These are phyloP conservation scores for Deinandra increscens DNA, from an alignment of 129 eudicot species.

Conservation along the genomic window DNA sequence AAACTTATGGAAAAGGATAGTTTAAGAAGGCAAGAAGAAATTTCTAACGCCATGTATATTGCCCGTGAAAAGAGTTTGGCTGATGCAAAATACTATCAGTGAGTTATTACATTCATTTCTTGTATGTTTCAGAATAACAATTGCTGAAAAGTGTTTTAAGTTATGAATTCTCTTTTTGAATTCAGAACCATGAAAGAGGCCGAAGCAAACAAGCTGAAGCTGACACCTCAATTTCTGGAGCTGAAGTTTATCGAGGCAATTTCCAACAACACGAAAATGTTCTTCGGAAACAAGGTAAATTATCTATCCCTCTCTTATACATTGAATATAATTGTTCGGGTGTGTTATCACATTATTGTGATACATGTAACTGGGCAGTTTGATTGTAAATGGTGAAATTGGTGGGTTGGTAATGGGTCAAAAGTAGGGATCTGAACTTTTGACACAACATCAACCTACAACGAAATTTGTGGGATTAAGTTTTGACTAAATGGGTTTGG, in stretches of 20 bases:
- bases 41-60: conserved; percentile 72
- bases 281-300: conserved; percentile 76
- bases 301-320: conserved; percentile 4
- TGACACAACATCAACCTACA: too few species aligned
- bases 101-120: neutral
- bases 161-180: neutral
- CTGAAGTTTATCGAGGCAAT: conserved; percentile 78
- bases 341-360: neutral
- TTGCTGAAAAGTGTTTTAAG: conserved; percentile 12
- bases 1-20: conserved; percentile 85
- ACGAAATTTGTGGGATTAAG: too few species aligned
- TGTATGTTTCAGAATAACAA: neutral
- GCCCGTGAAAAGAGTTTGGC: conserved; percentile 94
- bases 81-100: conserved; percentile 85
- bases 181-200: conserved; percentile 85
- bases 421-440: neutral
- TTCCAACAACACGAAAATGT: conserved; percentile 73
- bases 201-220: conserved; percentile 85
- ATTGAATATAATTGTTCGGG: neutral
- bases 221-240: conserved; percentile 76
- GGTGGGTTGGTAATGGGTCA: neutral
- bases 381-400: neutral
- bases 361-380: neutral
- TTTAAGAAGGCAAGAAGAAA: conserved; percentile 74
- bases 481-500: too few species aligned